phyloP scores from a whole-genome alignment of 164 flowering plant genomes.

The Magnolia changhungtana region DNA sequence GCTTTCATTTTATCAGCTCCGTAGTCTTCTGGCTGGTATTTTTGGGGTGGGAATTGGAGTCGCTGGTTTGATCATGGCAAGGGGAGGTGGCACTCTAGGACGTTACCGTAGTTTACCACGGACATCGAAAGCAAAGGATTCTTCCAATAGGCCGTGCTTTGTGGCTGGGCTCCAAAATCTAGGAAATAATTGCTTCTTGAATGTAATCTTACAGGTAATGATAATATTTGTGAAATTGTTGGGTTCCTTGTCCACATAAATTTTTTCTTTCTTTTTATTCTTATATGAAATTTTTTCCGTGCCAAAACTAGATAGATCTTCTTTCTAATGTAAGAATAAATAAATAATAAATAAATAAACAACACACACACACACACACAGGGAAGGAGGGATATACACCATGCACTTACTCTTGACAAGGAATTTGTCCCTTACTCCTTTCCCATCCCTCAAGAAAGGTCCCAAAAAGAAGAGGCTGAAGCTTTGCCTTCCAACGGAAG shows the following conservation, averaged over 20 bases:
- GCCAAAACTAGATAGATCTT: neutral
- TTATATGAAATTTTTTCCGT: neutral
- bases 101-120: slow-evolving; percentile 22
- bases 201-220: slow-evolving; percentile 82
- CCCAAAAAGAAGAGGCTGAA: too few relatives aligned
- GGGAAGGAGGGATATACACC: too few relatives aligned
- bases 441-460: too few relatives aligned
- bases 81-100: slow-evolving; percentile 30
- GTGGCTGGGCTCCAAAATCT: slow-evolving; percentile 83
- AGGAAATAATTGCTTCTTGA: slow-evolving; percentile 89
- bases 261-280: neutral
- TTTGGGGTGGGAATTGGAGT: slow-evolving; percentile 33
- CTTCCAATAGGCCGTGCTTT: slow-evolving; percentile 22
- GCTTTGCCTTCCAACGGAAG: too few relatives aligned
- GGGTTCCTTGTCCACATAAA: neutral
- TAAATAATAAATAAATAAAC: too few relatives aligned
- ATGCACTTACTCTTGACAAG: too few relatives aligned
- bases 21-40: slow-evolving; percentile 40
- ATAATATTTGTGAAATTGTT: neutral
- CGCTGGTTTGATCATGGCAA: slow-evolving; percentile 44
- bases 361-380: too few relatives aligned
- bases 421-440: too few relatives aligned
- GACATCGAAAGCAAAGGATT: slow-evolving; percentile 16
- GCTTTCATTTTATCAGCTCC: slow-evolving; percentile 38
- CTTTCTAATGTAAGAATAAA: neutral